Evolutionary conservation across 495 filamentous ascomycete genomes (phyloP), one percentile per base, ranked within the genome.

Genomic region (Penicillium cosmopolitanum): DNA sequence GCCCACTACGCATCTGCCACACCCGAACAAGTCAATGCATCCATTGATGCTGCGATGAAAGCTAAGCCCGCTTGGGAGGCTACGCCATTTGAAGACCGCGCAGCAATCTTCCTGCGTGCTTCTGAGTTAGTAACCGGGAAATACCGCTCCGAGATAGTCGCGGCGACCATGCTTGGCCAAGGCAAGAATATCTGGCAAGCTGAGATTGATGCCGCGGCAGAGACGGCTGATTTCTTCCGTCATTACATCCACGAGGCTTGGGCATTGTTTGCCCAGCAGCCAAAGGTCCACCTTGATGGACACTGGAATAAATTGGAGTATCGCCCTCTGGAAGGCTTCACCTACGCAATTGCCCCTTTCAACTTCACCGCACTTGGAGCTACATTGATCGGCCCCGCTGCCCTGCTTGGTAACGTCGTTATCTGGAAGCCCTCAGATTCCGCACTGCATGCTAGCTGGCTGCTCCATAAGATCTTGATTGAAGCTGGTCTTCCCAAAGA

Each of bases 111-210:
- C 76, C 82, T 97, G 15, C 95, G 96, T 68, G 94, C 93, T 1
- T 89, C 89, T 11, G 93, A 96, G 67, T 80, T 97, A 16, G 83
- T 97, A 58, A 79, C 89, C 36, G 86, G 85, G 31, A 97, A 96
- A 71, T 97, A 97, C 75, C 85, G 94, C 63, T 93, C 93, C 61
- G 89, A 94, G 43, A 78, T 97, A 48, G 92, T 96, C 82, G 92
- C 94, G 4, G 87, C 91, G 3, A 97, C 93, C 2, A 96, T 97
- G 82, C 79, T 96, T 2, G 93, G 94, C 33, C 93, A 97, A 72
- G 93, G 93, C 56, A 97, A 97, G 79, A 97, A 96, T 70, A 89
- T 90, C 19, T 96, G 91, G 91, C 94, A 97, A 70, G 93, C 93
- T 34, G 93, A 97, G 79, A 96, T 97, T 56, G 93, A 97, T 74